Percentiles rank a stretch among this genome's conserved stretches.
Evolutionary conservation across 148 eudicot genomes (phyloP).

Genomic region (Chenopodium quinoa): DNA sequence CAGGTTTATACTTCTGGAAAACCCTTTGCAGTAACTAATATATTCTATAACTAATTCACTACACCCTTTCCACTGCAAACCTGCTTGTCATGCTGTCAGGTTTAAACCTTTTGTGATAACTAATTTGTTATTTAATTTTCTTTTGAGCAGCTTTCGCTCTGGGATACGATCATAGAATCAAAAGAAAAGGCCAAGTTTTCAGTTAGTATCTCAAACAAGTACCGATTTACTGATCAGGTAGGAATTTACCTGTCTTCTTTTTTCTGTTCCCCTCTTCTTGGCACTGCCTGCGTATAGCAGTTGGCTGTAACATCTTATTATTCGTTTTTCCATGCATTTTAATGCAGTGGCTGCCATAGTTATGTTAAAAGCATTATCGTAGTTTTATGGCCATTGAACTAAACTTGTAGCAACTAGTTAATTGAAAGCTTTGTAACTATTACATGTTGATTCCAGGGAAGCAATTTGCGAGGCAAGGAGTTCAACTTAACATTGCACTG

Average conservation of each 20-base stretch:
- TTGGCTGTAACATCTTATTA: background rate
- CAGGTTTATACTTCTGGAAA: too few relatives aligned
- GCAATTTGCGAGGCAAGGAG: conserved; percentile 72
- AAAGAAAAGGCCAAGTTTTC: conserved; percentile 67
- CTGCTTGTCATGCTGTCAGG: background rate
- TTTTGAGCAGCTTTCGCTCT: conserved; percentile 64
- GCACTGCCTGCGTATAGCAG: background rate
- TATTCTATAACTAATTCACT: background rate
- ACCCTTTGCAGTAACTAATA: too few relatives aligned
- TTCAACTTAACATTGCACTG: conserved; percentile 90
- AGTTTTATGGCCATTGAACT: background rate
- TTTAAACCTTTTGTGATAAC: background rate
- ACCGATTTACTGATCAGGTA: conserved; percentile 81
- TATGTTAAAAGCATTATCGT: background rate
- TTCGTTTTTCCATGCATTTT: background rate
- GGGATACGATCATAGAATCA: conserved; percentile 90
- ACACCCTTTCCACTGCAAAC: background rate
- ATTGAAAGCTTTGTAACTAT: conserved; percentile 2
- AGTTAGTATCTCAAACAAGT: conserved; percentile 77
- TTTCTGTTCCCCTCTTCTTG: background rate
- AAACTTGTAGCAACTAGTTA: background rate
- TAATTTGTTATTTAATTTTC: conserved; percentile 2
- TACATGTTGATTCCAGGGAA: conserved; percentile 47
- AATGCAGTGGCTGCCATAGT: background rate
- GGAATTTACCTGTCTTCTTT: conserved; percentile 9